A percentile compares a stretch with the other conserved stretches of the same genome.
These are phyloP conservation scores for Rostrohypoxylon terebratum DNA, from an alignment of 495 filamentous ascomycete genomes.

Conservation along the genomic window DNA sequence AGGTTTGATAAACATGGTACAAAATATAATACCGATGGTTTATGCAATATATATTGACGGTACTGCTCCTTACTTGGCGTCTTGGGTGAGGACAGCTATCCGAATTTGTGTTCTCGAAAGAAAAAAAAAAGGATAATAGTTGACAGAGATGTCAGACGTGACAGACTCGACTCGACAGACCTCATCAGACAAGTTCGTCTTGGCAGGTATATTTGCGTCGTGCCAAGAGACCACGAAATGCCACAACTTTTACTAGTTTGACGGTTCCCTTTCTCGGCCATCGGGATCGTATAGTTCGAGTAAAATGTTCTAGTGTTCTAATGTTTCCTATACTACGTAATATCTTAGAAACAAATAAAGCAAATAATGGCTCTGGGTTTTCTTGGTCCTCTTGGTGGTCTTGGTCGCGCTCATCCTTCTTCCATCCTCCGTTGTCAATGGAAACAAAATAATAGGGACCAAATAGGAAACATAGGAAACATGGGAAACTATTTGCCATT, in stretches of 20 bases:
- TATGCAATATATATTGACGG: too few species aligned
- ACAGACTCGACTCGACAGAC: slow-evolving; percentile 8
- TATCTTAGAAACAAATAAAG: slow-evolving; percentile 52
- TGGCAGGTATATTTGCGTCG: slow-evolving; percentile 43
- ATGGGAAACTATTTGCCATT: background rate
- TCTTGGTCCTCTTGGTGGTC: slow-evolving; percentile 4
- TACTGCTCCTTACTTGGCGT: slow-evolving; percentile 4
- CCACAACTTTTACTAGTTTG: slow-evolving; percentile 24
- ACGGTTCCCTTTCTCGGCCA: slow-evolving; percentile 24
- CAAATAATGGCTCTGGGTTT: slow-evolving; percentile 45
- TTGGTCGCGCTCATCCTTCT: slow-evolving; percentile 20
- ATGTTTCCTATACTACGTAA: background rate
- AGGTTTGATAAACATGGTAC: background rate
- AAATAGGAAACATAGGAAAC: too few species aligned
- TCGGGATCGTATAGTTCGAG: slow-evolving; percentile 24
- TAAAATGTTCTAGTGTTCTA: too few species aligned
- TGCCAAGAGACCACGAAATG: slow-evolving; percentile 41
- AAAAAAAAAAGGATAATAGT: slow-evolving; percentile 13
- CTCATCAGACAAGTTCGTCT: slow-evolving; percentile 40
- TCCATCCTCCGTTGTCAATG: slow-evolving; percentile 20
- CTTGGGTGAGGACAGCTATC: slow-evolving; percentile 19
- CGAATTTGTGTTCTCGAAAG: slow-evolving; percentile 11
- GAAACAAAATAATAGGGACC: background rate
- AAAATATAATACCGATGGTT: too few species aligned
- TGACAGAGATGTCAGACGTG: background rate